Evolutionary conservation across 306 rosid genomes (phyloP), one percentile per base, ranked within the genome.

Genomic region (Sophora flavescens): DNA sequence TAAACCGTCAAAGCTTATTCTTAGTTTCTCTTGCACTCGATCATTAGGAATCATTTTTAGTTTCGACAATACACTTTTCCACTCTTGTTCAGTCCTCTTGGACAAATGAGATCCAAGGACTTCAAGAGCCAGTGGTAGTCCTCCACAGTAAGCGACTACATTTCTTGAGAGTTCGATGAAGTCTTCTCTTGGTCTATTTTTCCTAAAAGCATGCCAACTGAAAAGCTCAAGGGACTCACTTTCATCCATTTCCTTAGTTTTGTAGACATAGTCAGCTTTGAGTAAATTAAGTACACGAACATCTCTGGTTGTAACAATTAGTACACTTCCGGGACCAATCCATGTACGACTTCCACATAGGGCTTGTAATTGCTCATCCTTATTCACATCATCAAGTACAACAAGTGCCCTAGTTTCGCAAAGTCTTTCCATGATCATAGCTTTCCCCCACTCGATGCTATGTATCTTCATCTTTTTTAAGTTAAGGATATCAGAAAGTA

Each of bases 81-180:
- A 87, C 7, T 74, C 82, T 3, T 1, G 0, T 52, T 6, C 8
- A 3, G 39, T 61, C 53, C 89, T 82, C 1, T 53, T 33, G 3
- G 0, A 44, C 7, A 87, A 58, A 28, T 68, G 76, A 10, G 87
- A 87, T 0, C 90, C 90, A 69, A 72, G 62, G 1, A 73, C 80
- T 70, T 82, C 60, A 51, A 84, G 83, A 12, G 90, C 90, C 1
- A 87, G 10, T 2, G 88, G 90, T 1, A 87, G 5, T 8, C 88
- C 88, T 4, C 80, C 65, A 52, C 75, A 77, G 6, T 79, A 82
- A 44, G 56, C 1, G 28, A 74, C 50, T 0, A 70, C 80, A 0
- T 10, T 3, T 52, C 38, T 73, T 0, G 87, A 63, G 1, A 82
- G 74, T 1, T 39, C 22, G 16, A 0, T 0, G 47, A 65, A 84